Base-by-base conservation (phyloP, 2,329 filamentous ascomycete genomes). In the Scortechinia acanthostroma region DNA sequence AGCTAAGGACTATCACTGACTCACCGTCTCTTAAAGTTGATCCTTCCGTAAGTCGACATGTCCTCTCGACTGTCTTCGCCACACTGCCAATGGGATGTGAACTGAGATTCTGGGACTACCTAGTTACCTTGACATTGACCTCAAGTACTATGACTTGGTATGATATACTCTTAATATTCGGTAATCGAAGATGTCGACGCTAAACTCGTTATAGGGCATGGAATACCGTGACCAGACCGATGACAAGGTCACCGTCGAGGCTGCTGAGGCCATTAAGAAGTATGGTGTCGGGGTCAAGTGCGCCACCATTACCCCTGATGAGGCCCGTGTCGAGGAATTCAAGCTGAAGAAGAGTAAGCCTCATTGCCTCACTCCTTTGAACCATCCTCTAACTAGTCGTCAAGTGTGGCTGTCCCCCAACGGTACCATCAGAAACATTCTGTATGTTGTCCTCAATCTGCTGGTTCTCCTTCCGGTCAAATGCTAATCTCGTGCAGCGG, bases 251-350 rank as follows among this genome's bases (percentile, higher is more conserved):
- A 98, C 93, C 51, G 66, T 91, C 56, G 93, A 97, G 62, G 88
- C 91, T 46, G 93, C 93, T 46, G 89, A 95, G 73, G 93, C 93
- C 37, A 97, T 97, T 74, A 91, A 95, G 80, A 95, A 96, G 77
- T 96, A 97, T 77, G 89, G 86, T 48, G 93, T 98, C 46, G 93
- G 91, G 68, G 89, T 98, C 73, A 98, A 98, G 78, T 98, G 93
- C 69, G 93, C 93, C 53, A 98, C 93, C 64, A 98, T 98, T 72
- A 98, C 93, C 37, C 93, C 93, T 30, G 93, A 98, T 64, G 93
- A 98, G 79, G 86, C 82, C 52, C 86, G 93, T 64, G 91, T 98
- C 22, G 79, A 97, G 75, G 93, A 97, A 71, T 98, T 97, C 70
- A 91, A 96, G 64, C 80, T 98, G 56, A 98, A 97, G 86, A 84